A percentile compares a stretch with the other conserved stretches of the same genome.
phyloP scores from a whole-genome alignment of 805 yeast genomes.

The Kockiozyma suomiensis region DNA sequence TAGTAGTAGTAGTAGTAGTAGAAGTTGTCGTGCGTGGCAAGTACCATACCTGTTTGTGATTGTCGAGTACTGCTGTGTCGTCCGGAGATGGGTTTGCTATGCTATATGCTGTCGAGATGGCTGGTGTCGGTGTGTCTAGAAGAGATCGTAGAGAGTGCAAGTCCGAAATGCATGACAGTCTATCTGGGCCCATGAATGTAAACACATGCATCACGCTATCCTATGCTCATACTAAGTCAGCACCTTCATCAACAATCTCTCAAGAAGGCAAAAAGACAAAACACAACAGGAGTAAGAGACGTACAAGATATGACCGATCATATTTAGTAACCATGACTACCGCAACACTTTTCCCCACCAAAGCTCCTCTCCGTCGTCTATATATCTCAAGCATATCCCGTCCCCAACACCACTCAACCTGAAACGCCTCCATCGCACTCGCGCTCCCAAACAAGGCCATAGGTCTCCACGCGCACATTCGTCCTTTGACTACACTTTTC shows the following conservation, averaged over 20 bases:
- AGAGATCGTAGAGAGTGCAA: background rate
- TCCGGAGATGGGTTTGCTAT: background rate
- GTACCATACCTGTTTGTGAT: too few species aligned
- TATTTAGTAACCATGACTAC: background rate
- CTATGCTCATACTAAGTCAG: background rate
- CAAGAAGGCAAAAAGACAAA: too few species aligned
- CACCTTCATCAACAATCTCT: too few species aligned
- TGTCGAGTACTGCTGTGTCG: background rate
- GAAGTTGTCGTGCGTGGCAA: too few species aligned
- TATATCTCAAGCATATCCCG: constrained; percentile 12
- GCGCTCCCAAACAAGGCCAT: constrained; percentile 4
- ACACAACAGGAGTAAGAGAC: background rate
- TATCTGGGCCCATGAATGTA: constrained; percentile 21
- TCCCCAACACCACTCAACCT: constrained; percentile 9
- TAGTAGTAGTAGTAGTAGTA: too few species aligned
- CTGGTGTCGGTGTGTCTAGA: background rate
- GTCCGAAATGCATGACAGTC: constrained; percentile 8
- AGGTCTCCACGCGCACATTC: constrained; percentile 25
- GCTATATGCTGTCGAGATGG: background rate
- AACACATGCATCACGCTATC: constrained; percentile 11
- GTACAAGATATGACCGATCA: constrained; percentile 1
- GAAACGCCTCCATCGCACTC: constrained; percentile 1
- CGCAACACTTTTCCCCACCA: constrained; percentile 19
- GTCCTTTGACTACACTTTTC: background rate
- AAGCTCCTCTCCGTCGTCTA: constrained; percentile 2